These are phyloP conservation scores for Mucor mucedo DNA, from an alignment of 371 early-diverging fungal species.

Conservation along the genomic window DNA sequence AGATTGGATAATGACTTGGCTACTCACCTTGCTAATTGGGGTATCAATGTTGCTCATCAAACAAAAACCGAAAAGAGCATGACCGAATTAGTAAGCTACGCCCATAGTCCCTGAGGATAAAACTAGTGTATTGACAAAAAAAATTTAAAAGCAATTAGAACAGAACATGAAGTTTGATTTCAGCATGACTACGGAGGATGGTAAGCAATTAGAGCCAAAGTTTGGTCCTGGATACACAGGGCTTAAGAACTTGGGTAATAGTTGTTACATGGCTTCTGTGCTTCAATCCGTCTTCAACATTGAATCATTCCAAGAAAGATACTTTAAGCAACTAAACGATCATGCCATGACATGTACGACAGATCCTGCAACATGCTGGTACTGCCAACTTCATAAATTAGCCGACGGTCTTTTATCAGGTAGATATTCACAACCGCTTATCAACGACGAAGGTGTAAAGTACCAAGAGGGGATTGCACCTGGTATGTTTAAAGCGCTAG, in stretches of 20 bases:
- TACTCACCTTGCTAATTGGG: conserved; percentile 82
- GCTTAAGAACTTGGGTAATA: conserved; percentile 93
- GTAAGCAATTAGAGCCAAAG: conserved; percentile 79
- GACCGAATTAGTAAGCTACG: conserved; percentile 69
- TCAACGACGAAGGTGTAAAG: conserved; percentile 52
- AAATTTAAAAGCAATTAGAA: conserved; percentile 72
- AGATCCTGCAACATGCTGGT: conserved; percentile 77
- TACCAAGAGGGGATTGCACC: conserved; percentile 80
- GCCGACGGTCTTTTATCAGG: conserved; percentile 91
- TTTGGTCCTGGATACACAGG: conserved; percentile 95
- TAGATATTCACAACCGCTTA: conserved; percentile 69
- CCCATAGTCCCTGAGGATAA: too few relatives aligned
- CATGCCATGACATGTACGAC: conserved; percentile 71
- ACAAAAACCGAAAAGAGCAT: conserved; percentile 92
- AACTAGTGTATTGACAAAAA: conserved; percentile 31
- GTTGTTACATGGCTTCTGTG: conserved; percentile 96
- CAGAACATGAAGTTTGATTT: conserved; percentile 97
- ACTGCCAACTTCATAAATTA: conserved; percentile 91
- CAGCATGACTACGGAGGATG: conserved; percentile 96
- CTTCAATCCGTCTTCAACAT: conserved; percentile 85
- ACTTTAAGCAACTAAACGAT: conserved; percentile 55
- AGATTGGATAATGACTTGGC: conserved; percentile 80
- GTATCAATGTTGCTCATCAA: conserved; percentile 84
- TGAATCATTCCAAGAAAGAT: conserved; percentile 68
- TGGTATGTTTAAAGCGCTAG: conserved; percentile 87